A percentile compares a stretch with the other conserved stretches of the same genome.
Evolutionary conservation across 371 early-diverging fungal species (phyloP).

Genomic region (Blakeslea trispora): DNA sequence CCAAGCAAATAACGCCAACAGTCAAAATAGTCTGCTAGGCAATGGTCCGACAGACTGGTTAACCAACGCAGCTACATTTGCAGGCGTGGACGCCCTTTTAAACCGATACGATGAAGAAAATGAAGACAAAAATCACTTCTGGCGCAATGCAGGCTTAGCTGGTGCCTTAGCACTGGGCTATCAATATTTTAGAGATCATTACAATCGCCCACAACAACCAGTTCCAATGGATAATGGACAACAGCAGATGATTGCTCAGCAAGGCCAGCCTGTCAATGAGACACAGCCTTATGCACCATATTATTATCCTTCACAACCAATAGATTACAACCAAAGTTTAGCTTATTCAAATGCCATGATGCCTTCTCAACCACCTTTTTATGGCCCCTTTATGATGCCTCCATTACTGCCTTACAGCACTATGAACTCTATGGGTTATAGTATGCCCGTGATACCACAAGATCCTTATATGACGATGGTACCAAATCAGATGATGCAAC

Average conservation of each 20-base stretch:
- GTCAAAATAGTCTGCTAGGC: constrained; percentile 1
- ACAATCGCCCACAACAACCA: constrained; percentile 8
- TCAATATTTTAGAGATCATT: constrained; percentile 22
- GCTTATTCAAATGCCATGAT: neutral
- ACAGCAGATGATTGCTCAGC: constrained; percentile 1
- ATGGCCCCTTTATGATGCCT: constrained; percentile 1
- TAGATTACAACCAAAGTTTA: constrained; percentile 1
- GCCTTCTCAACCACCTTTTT: constrained; percentile 2
- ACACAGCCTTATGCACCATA: neutral
- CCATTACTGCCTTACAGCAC: neutral
- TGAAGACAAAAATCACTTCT: constrained; percentile 18
- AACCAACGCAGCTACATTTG: constrained; percentile 20
- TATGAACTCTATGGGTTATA: neutral
- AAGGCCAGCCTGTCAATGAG: neutral
- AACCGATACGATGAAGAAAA: constrained; percentile 16
- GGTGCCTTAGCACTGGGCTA: constrained; percentile 28
- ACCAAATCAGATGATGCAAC: constrained; percentile 1
- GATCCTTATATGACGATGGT: constrained; percentile 13
- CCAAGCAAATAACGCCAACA: neutral
- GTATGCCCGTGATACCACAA: constrained; percentile 9
- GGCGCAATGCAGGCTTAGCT: constrained; percentile 27
- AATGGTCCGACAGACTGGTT: constrained; percentile 24
- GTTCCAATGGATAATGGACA: constrained; percentile 1
- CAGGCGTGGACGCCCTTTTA: constrained; percentile 22
- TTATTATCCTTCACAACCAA: constrained; percentile 2